Conservation (phyloP, 352 stramenopile species). For the Phytophthora palmivora region DNA sequence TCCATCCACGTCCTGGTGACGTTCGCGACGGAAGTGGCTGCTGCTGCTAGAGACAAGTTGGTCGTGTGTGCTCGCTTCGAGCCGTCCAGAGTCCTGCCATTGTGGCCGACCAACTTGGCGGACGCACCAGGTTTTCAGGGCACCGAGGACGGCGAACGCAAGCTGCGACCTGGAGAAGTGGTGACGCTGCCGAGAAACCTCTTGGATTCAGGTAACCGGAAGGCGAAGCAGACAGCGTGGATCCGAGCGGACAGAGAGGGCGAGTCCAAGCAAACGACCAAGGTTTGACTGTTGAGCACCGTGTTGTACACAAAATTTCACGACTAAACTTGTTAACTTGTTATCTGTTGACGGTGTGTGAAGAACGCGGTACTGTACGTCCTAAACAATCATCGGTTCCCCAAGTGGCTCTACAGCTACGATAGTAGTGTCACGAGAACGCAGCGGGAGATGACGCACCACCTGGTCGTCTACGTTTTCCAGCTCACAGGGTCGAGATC, state of each 20-base stretch:
- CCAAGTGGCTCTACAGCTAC: constrained; percentile 64
- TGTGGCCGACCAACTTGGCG: constrained; percentile 15
- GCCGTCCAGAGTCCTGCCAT: constrained; percentile 21
- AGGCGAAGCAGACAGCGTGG: constrained; percentile 34
- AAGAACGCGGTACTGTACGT: constrained; percentile 51
- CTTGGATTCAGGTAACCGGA: constrained; percentile 1
- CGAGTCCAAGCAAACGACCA: constrained; percentile 41
- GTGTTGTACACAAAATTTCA: too few species aligned
- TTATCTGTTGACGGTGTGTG: not conserved
- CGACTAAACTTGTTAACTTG: too few species aligned
- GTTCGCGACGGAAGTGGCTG: constrained; percentile 20
- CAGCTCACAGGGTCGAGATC: constrained; percentile 17
- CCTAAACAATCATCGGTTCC: constrained; percentile 60
- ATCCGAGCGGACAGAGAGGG: constrained; percentile 48
- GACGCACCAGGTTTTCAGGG: not conserved
- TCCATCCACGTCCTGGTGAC: constrained; percentile 45
- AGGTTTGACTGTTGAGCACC: constrained; percentile 21
- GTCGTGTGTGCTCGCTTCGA: constrained; percentile 58
- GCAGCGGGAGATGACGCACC: constrained; percentile 57
- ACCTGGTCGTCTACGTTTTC: constrained; percentile 52
- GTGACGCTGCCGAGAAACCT: constrained; percentile 29
- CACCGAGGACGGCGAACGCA: not conserved
- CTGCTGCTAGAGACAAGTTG: constrained; percentile 22
- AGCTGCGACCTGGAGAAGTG: constrained; percentile 24
- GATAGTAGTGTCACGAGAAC: constrained; percentile 52